Conservation (phyloP, 139 green algal genomes). For the Ettlia oleoabundans region DNA sequence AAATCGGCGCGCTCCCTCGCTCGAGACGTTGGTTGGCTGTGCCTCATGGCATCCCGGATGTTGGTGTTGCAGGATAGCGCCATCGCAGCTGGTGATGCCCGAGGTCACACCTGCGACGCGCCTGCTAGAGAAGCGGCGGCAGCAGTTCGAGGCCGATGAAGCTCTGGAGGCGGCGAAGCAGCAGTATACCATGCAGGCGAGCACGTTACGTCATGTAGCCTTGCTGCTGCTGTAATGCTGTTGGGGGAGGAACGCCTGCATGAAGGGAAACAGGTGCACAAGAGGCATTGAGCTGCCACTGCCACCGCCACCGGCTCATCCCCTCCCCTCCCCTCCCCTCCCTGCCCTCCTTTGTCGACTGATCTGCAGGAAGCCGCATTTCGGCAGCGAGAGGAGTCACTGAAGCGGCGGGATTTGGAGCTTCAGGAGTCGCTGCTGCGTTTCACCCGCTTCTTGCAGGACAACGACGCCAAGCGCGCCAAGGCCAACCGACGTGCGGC, state of each 20-base stretch:
- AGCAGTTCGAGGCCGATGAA: slow-evolving; percentile 96
- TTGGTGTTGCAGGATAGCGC: slow-evolving; percentile 3
- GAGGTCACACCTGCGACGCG: slow-evolving; percentile 89
- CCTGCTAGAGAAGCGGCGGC: slow-evolving; percentile 89
- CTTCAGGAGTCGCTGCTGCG: slow-evolving; percentile 91
- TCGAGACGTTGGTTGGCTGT: no score
- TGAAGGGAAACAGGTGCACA: no score
- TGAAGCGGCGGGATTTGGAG: slow-evolving; percentile 93
- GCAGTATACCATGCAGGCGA: slow-evolving; percentile 5
- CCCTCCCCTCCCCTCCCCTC: not conserved
- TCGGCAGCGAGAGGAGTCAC: slow-evolving; percentile 77
- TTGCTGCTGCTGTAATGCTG: no score
- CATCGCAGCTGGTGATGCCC: slow-evolving; percentile 77
- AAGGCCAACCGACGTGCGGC: slow-evolving; percentile 83
- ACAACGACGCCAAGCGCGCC: slow-evolving; percentile 90
- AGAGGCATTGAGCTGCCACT: no score
- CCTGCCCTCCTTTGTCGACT: no score
- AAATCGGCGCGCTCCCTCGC: no score
- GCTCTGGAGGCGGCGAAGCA: slow-evolving; percentile 70
- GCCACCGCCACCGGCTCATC: not conserved
- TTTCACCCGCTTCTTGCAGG: slow-evolving; percentile 93
- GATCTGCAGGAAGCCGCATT: slow-evolving; percentile 92
- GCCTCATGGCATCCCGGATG: not conserved
- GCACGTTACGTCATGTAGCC: no score
- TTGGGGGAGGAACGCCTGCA: no score